Evolutionary conservation across 2,329 filamentous ascomycete genomes (phyloP), one percentile per base, ranked within the genome.

Genomic region (Trichoderma breve): DNA sequence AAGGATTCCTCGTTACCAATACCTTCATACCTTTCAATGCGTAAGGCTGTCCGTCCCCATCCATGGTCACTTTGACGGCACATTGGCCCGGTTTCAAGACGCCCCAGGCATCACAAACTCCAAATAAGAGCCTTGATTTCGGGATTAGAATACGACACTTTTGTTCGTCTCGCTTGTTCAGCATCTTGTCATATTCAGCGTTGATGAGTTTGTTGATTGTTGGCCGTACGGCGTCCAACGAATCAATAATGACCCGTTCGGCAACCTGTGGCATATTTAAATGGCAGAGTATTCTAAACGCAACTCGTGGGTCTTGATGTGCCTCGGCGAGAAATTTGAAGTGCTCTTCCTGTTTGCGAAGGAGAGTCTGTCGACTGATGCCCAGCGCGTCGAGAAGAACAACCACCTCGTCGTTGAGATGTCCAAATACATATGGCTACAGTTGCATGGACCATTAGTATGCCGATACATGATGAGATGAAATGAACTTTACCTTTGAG

Each of bases 351-450:
- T 82, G 82, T 71, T 82, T 84, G n/a, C 57, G 47, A 9, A 81
- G 73, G 12, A 84, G 75, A 5, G 74, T 75, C 6, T 77, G 74
- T 26, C 73, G 71, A 1, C 77, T 73, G 6, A 84, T 78, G 1
- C 82, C 81, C 5, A 84, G 75, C 6, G 79, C 73, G 70, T 81
- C 76, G 12, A 84, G 74, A 4, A 84, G 78, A 1, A 84, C 70
- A n/a, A 84, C 75, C 2, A 81, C 77, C 71, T 84, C 82, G 70
- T 84, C 83, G 73, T 84, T 84, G 4, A 84, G 77, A 71, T 77
- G 77, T 4, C 82, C 82, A 71, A 80, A 83, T 14, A 76, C 73
- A 73, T 83, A 83, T 2, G 83, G 81, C 81, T 82, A 28, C 4
- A 32, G 26, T 36, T 11, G 28, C n/a, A 24, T 39, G n/a, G 15